Evolutionary conservation across 192 early-diverging fungal genomes (phyloP).

Genomic region (Coemansia reversa): DNA sequence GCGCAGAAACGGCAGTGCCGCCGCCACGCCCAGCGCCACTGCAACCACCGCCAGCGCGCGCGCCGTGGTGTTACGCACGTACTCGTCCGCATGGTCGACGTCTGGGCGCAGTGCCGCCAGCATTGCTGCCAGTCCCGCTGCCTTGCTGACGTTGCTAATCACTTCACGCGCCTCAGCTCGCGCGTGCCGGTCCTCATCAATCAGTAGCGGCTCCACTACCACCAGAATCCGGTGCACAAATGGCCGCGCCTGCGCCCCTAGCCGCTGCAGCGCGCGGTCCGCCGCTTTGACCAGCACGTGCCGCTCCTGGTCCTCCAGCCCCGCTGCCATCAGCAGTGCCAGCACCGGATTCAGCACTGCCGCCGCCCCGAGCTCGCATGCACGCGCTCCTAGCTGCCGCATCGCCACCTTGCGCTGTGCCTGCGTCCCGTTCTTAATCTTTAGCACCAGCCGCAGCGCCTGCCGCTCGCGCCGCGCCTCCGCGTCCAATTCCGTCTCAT

Average conservation of each 20-base stretch:
- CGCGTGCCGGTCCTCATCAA: slow-evolving; percentile 97
- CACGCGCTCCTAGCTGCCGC: slow-evolving; percentile 94
- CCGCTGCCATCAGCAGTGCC: slow-evolving; percentile 94
- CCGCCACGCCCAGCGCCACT: slow-evolving; percentile 92
- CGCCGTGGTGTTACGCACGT: slow-evolving; percentile 96
- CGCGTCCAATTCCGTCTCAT: slow-evolving; percentile 76
- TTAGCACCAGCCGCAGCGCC: slow-evolving; percentile 91
- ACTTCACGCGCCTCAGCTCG: slow-evolving; percentile 96
- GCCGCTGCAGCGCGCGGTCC: slow-evolving; percentile 92
- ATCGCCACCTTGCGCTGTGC: slow-evolving; percentile 90
- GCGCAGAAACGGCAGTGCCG: slow-evolving; percentile 90
- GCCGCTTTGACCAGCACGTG: slow-evolving; percentile 98
- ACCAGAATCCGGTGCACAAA: slow-evolving; percentile 99
- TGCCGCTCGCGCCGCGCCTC: slow-evolving; percentile 94
- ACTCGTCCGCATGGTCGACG: slow-evolving; percentile 97
- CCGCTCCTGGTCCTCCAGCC: slow-evolving; percentile 96
- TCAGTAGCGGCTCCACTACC: slow-evolving; percentile 95
- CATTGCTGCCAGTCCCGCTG: slow-evolving; percentile 96
- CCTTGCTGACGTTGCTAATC: slow-evolving; percentile 96
- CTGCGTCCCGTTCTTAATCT: slow-evolving; percentile 98
- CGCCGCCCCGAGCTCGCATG: slow-evolving; percentile 89
- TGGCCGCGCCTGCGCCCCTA: slow-evolving; percentile 94
- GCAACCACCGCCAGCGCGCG: slow-evolving; percentile 97
- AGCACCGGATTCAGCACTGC: slow-evolving; percentile 96
- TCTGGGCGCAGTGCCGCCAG: slow-evolving; percentile 99